Base-by-base conservation (phyloP, 2,329 filamentous ascomycete species). In the Penicillium sp. region DNA sequence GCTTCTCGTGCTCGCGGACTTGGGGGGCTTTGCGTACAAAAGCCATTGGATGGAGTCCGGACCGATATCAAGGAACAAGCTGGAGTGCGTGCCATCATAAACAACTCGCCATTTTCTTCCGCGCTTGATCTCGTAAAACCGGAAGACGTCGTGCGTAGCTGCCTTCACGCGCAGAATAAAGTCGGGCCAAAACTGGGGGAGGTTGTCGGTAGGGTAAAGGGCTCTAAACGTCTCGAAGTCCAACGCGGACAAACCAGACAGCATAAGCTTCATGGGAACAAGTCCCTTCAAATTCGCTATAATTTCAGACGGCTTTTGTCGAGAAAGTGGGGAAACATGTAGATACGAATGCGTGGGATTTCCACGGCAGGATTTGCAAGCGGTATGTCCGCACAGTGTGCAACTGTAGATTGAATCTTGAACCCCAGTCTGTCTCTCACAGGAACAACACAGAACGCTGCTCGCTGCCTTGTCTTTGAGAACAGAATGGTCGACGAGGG, bases 371-470 rank as follows among this genome's bases (percentile, higher is more conserved):
- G 70, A 67, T 1, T 71, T 66, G 67, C 85, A 88, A 12, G 81
- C 79, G 3, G 81, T 84, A 62, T 87, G 81, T 0, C 69, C 73
- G 62, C 86, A 89, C 6, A 77, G 68, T 0, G 62, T 65, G 63
- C 86, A 88, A 38, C 70, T 62, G 37, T 80, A 74, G 7, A 87
- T 76, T 0, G 64, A 57, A 6, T 68, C 63, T 4, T 75, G 73
- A 2, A 79, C 69, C 0, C 69, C 64, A 3, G 70, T 71, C 37
- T 77, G 74, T 2, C 81, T 79, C 71, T 89, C 86, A 57, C 86
- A 89, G 42, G 72, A 70, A 61, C 86, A 89, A n/a, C 81, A 72
- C 12, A 78, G 77, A 10, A 74, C 70, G 57, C 78, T 81, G 33
- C 57, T 62, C n/a, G 65, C 58, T 29, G 68, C 71, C 21, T 57